phyloP scores from a whole-genome alignment of 805 yeast genomes.

The Kluyveromyces dobzhanskii region DNA sequence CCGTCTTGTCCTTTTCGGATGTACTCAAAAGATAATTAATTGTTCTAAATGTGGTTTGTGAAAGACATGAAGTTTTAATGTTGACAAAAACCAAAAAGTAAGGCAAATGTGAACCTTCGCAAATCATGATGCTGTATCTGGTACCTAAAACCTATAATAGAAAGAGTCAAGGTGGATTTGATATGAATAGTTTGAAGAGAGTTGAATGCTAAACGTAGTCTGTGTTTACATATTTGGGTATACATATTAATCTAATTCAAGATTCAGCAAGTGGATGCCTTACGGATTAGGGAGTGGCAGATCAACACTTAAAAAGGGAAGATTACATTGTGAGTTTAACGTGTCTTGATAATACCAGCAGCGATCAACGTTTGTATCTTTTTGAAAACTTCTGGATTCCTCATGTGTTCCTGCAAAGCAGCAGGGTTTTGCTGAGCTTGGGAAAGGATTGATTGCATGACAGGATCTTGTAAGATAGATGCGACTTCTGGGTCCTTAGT shows the following conservation, averaged over 20 bases:
- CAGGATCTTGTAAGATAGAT: constrained; percentile 83
- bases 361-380: constrained; percentile 87
- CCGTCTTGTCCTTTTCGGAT: neutral
- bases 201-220: neutral
- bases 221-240: no score
- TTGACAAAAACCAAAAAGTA: no score
- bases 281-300: no score
- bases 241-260: neutral
- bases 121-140: no score
- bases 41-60: neutral
- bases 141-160: no score
- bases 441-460: constrained; percentile 87
- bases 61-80: neutral
- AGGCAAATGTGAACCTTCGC: no score
- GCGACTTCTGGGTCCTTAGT: constrained; percentile 92
- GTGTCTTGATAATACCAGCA: constrained; percentile 92
- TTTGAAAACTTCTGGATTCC: constrained; percentile 83
- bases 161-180: no score
- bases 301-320: no score
- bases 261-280: no score
- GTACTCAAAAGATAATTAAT: neutral
- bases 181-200: neutral
- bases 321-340: constrained; percentile 39
- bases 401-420: constrained; percentile 95
- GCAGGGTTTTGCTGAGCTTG: constrained; percentile 96